A percentile compares a stretch with the other conserved stretches of the same genome.
Evolutionary conservation across 2,329 filamentous ascomycete species (phyloP).

Genomic region (Metarhizium rileyi): DNA sequence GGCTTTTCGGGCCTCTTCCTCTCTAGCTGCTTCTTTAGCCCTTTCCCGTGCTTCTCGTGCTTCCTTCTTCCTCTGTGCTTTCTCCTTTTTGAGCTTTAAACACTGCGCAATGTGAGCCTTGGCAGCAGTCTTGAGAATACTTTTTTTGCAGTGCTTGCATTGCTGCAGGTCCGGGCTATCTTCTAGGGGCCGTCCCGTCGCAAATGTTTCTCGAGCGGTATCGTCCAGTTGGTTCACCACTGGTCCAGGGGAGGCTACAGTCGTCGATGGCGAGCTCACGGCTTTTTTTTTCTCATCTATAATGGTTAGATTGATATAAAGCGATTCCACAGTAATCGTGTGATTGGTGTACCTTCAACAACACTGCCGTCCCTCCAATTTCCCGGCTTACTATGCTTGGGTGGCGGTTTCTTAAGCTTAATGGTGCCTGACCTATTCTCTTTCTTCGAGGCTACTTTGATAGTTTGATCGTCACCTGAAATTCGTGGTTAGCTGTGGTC

Average conservation of each 20-base stretch:
- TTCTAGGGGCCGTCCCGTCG: conserved; percentile 70
- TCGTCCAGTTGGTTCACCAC: conserved; percentile 64
- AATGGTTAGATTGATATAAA: background rate
- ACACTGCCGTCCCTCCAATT: conserved; percentile 63
- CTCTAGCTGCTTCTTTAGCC: conserved; percentile 50
- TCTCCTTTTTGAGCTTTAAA: conserved; percentile 73
- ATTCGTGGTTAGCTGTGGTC: background rate
- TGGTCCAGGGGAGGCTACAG: conserved; percentile 40
- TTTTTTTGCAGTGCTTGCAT: conserved; percentile 94
- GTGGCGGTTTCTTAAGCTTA: conserved; percentile 53
- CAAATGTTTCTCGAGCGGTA: conserved; percentile 66
- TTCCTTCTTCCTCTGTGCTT: conserved; percentile 68
- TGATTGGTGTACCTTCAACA: conserved; percentile 42
- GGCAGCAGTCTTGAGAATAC: conserved; percentile 64
- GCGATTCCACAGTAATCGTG: background rate
- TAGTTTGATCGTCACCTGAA: conserved; percentile 37
- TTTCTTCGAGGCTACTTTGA: conserved; percentile 53
- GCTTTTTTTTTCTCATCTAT: conserved; percentile 47
- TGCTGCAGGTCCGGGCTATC: conserved; percentile 70
- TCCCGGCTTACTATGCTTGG: conserved; percentile 56
- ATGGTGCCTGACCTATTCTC: conserved; percentile 40
- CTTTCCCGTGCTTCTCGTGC: conserved; percentile 60
- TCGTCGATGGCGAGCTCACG: conserved; percentile 29
- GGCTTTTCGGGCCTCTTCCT: conserved; percentile 44
- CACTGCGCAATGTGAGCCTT: conserved; percentile 77